Evolutionary conservation across 345 rosid species (phyloP), one percentile per base, ranked within the genome.

Genomic region (Salix suchowensis): DNA sequence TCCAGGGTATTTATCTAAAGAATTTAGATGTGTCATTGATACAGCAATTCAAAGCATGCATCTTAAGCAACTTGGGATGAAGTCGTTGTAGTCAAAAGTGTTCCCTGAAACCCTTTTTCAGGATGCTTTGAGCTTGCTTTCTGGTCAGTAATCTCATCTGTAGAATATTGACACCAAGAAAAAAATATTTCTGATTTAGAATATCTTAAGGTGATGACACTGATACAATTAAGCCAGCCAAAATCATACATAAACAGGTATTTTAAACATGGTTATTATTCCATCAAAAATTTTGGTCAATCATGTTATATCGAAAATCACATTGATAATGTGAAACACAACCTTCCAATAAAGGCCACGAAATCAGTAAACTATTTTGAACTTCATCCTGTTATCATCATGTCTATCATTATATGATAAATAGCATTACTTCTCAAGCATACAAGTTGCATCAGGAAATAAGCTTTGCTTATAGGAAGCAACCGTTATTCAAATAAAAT

Each of bases 21-120:
- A 70, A 70, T 13, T 74, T 52, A 30, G 65, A 39, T 32, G 37
- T 66, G 19, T 60, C 42, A 37, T 18, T 30, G 37, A 68, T 28
- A 73, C 12, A 10, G 71, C 79, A 36, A 26, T 23, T 71, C 54
- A 4, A 76, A 78, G 52, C 55, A 77, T 16, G 24, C 75, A 70
- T 67, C 81, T 77, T 77, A 83, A 68, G 84, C 87, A 82, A 87
- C 91, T 86, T 90, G 86, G 48, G 96, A 91, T 68, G 94, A 80
- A 79, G 87, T 82, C 82, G 88, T 86, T 78, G 92, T 86, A 21
- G 96, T 85, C 88, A 96, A 79, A 68, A 96, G 90, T 44, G 99
- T 91, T 55, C 99, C 97, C 14, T 94, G 89, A 77, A 96, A 96
- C 30, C 99, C 99, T 84, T 82, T 96, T 82, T 95, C 97, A 8